phyloP scores from a whole-genome alignment of 1,284 basidiomycete species.

The Microbotryum lychnidis-dioicae region DNA sequence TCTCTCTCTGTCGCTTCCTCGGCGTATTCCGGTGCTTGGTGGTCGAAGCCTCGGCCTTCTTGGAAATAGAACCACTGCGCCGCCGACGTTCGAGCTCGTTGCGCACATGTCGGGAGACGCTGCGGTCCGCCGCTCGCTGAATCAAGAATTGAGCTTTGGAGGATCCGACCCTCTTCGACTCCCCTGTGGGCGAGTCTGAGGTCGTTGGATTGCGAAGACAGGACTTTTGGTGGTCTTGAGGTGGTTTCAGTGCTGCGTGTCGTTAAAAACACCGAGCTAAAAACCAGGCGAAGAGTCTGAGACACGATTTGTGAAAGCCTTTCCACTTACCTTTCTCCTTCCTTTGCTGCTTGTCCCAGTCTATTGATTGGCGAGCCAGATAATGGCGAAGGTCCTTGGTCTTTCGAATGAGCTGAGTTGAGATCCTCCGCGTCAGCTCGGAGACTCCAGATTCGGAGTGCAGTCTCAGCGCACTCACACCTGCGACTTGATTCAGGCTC shows the following conservation, averaged over 20 bases:
- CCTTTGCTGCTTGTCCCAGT: conserved; percentile 3
- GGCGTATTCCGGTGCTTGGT: not conserved
- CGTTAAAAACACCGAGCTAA: no score
- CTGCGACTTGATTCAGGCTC: conserved; percentile 22
- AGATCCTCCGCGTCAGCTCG: not conserved
- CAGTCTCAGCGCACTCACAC: conserved; percentile 2
- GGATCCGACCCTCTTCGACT: not conserved
- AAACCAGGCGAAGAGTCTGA: no score
- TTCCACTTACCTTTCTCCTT: conserved; percentile 3
- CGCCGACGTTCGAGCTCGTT: not conserved
- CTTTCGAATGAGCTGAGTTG: conserved; percentile 13
- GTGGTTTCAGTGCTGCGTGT: no score
- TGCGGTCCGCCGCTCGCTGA: conserved; percentile 11
- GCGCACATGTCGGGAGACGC: not conserved
- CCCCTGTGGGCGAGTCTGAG: no score
- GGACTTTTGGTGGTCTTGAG: no score
- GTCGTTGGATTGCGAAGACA: no score
- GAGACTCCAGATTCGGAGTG: not conserved
- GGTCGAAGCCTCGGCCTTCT: not conserved
- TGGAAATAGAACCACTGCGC: not conserved
- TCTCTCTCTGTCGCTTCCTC: conserved; percentile 17
- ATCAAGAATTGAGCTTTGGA: conserved; percentile 11
- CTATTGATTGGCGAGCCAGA: not conserved
- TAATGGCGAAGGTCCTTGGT: conserved; percentile 10
- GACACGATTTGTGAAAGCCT: no score